These are phyloP conservation scores for Solanum neorickii DNA, from an alignment of 257 asterid genomes.

Conservation along the genomic window DNA sequence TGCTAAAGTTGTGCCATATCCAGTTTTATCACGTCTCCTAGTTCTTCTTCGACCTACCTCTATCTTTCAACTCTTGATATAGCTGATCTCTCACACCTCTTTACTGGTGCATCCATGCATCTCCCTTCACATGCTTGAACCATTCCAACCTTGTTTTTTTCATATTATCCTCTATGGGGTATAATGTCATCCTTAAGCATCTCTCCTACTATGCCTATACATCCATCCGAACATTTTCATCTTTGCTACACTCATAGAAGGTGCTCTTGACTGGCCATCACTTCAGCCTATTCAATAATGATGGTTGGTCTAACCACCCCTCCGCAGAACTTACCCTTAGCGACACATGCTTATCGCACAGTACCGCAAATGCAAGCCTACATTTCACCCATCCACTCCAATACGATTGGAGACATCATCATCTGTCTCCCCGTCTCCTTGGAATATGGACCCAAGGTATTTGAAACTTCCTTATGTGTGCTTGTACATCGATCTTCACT, in stretches of 20 bases:
- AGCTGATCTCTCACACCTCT: not conserved
- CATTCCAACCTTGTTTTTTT: not conserved
- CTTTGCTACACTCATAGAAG: not conserved
- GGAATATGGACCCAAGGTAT: not conserved
- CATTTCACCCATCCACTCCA: not conserved
- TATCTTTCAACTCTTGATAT: not conserved
- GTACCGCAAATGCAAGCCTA: not conserved
- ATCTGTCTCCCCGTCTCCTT: not conserved
- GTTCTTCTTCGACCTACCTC: not conserved
- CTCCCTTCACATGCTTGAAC: not conserved
- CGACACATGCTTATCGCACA: not conserved
- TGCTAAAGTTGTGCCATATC: not conserved
- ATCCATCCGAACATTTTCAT: not conserved
- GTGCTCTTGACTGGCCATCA: not conserved
- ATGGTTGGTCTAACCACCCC: not conserved
- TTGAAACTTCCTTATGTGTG: not conserved
- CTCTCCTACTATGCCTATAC: not conserved
- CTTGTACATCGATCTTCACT: not conserved
- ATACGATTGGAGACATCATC: not conserved
- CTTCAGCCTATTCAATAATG: not conserved
- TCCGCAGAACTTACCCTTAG: not conserved
- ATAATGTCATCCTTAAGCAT: not conserved
- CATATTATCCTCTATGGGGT: not conserved
- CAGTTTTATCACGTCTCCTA: not conserved
- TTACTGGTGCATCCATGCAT: not conserved